A percentile compares a stretch with the other conserved stretches of the same genome.
Conservation (phyloP, 495 filamentous ascomycete species). For the Tuber umbilicatum region DNA sequence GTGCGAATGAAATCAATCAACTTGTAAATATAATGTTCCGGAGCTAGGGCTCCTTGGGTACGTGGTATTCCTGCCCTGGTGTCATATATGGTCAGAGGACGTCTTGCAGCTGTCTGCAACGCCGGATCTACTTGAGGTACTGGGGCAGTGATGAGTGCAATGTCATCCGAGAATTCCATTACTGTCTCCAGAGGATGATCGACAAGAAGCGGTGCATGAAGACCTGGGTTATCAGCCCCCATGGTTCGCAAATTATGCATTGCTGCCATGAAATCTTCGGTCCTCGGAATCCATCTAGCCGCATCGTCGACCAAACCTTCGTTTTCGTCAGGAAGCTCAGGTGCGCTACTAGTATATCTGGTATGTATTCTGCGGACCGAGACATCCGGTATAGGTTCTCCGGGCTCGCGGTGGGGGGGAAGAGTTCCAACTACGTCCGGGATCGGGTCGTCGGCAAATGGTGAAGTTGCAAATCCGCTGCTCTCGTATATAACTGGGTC, state of each 20-base stretch:
- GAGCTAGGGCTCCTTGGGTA: not conserved
- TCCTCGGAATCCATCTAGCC: not conserved
- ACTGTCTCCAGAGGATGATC: slow-evolving; percentile 19
- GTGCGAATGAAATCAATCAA: slow-evolving; percentile 9
- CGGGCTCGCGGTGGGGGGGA: not conserved
- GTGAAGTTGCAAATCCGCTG: not conserved
- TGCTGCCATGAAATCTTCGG: not conserved
- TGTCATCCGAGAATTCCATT: slow-evolving; percentile 13
- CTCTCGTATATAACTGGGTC: not conserved
- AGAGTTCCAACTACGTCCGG: not conserved
- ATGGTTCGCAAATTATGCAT: not conserved
- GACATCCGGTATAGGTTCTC: not conserved
- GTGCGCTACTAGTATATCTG: not conserved
- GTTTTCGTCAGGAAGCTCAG: not conserved
- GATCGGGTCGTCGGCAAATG: not conserved
- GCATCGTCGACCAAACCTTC: not conserved
- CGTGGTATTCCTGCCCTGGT: slow-evolving; percentile 8
- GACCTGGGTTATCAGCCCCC: slow-evolving; percentile 14
- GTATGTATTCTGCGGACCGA: not conserved
- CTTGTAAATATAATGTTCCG: slow-evolving; percentile 14
- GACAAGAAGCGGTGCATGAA: slow-evolving; percentile 14
- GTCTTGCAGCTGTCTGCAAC: slow-evolving; percentile 6
- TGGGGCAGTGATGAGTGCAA: slow-evolving; percentile 15
- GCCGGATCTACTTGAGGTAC: not conserved
- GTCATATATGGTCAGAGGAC: slow-evolving; percentile 19